Percentiles rank a stretch among this genome's conserved stretches.
phyloP scores from a whole-genome alignment of 306 rosid genomes.

The Fragaria ananassa region DNA sequence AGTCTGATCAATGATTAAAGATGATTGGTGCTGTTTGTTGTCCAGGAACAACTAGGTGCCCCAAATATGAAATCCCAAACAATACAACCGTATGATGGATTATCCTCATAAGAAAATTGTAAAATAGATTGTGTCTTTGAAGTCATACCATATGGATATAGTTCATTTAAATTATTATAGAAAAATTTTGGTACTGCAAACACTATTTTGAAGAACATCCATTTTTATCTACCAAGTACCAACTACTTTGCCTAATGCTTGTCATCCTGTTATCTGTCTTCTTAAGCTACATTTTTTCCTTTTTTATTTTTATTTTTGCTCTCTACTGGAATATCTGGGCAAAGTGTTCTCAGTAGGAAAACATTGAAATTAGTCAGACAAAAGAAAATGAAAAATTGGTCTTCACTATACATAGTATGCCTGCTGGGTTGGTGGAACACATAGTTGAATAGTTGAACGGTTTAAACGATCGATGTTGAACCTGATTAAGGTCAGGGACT shows the following conservation, averaged over 20 bases:
- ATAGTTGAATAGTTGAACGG: too few relatives aligned
- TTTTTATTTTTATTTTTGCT: not conserved
- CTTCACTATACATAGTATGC: not conserved
- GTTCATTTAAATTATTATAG: not conserved
- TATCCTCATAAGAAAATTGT: not conserved
- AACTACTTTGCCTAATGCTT: not conserved
- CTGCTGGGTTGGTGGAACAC: not conserved
- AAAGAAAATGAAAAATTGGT: not conserved
- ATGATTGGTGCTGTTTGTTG: conserved; percentile 13
- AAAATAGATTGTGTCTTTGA: conserved; percentile 5
- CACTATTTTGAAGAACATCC: not conserved
- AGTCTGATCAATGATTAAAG: conserved; percentile 14
- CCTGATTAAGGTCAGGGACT: not conserved
- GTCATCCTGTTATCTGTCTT: not conserved
- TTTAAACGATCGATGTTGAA: not conserved
- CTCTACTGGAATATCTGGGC: not conserved
- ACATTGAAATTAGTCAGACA: not conserved
- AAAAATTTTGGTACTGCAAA: conserved; percentile 3
- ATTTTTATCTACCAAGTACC: not conserved
- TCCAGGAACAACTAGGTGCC: conserved; percentile 15
- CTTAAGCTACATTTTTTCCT: not conserved
- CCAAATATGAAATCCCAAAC: conserved; percentile 6
- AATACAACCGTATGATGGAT: not conserved
- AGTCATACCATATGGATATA: not conserved
- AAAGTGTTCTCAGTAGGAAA: not conserved